phyloP scores from a whole-genome alignment of 108 stramenopile genomes.

The Stephanodiscus triporus region DNA sequence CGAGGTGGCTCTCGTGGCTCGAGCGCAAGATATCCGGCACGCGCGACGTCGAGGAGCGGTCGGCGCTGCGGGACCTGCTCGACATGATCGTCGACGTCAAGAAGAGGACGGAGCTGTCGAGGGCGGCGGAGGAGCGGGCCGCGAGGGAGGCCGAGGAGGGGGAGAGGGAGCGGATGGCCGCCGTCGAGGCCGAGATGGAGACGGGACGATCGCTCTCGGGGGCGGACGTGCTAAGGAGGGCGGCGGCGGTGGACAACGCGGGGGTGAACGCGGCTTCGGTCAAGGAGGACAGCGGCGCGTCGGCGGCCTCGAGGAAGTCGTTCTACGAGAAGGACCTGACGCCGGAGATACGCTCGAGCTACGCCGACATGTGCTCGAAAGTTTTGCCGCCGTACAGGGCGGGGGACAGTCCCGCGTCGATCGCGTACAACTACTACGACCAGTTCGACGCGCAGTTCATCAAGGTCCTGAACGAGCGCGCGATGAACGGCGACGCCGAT shows the following conservation, averaged over 20 bases:
- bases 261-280: slow-evolving; percentile 43
- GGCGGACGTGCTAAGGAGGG: slow-evolving; percentile 77
- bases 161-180: slow-evolving; percentile 57
- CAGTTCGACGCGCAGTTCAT: slow-evolving; percentile 73
- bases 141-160: slow-evolving; percentile 68
- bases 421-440: slow-evolving; percentile 77
- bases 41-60: slow-evolving; percentile 79
- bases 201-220: slow-evolving; percentile 66
- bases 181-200: slow-evolving; percentile 69
- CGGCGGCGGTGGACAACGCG: slow-evolving; percentile 68
- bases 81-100: slow-evolving; percentile 81
- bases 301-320: slow-evolving; percentile 43
- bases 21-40: slow-evolving; percentile 64
- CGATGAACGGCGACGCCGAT: slow-evolving; percentile 65
- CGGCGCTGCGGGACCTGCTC: slow-evolving; percentile 69
- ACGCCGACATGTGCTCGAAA: slow-evolving; percentile 74
- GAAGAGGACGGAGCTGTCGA: slow-evolving; percentile 64
- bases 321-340: slow-evolving; percentile 82
- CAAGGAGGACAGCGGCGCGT: slow-evolving; percentile 3
- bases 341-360: slow-evolving; percentile 86
- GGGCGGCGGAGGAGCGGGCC: slow-evolving; percentile 67
- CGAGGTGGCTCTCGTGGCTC: slow-evolving; percentile 69
- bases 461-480: slow-evolving; percentile 62
- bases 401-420: slow-evolving; percentile 63
- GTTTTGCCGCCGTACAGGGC: slow-evolving; percentile 84